Base-by-base conservation (phyloP, 2,329 filamentous ascomycete genomes). In the Claviceps sp. region DNA sequence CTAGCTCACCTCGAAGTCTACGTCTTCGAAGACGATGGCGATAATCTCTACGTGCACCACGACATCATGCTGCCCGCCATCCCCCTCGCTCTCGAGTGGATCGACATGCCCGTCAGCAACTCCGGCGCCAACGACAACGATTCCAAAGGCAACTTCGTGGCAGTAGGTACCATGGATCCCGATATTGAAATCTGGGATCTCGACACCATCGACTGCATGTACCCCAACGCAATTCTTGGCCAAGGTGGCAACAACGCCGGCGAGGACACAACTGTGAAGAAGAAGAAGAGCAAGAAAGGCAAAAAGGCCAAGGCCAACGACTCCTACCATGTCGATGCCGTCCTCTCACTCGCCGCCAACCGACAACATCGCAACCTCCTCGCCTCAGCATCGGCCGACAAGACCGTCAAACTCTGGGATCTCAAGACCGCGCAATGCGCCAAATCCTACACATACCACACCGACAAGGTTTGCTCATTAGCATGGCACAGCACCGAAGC, bases 181-280 rank as follows among this genome's bases (percentile, higher is more conserved):
- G 93, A 98, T 63, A 98, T 98, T 60, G 93, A 98, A 72, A 83
- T 98, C 50, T 98, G 93, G 93, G 90, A 98, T 64, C 75, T 98
- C 50, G 93, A 98, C 66, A 85, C 89, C 7, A 82, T 98, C 50
- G 93, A 98, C 71, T 87, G 86, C 80, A 95, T 98, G 86, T 98
- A 96, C 64, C 93, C 93, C 22, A 95, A 95, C 64, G 90, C 91
- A 9, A 94, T 98, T 56, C 80, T 98, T 5, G 93, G 93, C 9
- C 86, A 91, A 63, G 82, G 79, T 51, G 74, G 73, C 39, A 75
- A 73, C 45, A 73, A 76, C 45, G 71, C 72, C 16, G 75, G 76
- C 26, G 73, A 74, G 57, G 83, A 82, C 66, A 83, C 82, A 62
- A 90, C 89, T 62, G 90, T 89, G 57, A 83, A 82, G 66, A 84